A percentile compares a stretch with the other conserved stretches of the same genome.
These are phyloP conservation scores for Xerocomus potaroensis DNA, from an alignment of 768 basidiomycete genomes.

Conservation along the genomic window DNA sequence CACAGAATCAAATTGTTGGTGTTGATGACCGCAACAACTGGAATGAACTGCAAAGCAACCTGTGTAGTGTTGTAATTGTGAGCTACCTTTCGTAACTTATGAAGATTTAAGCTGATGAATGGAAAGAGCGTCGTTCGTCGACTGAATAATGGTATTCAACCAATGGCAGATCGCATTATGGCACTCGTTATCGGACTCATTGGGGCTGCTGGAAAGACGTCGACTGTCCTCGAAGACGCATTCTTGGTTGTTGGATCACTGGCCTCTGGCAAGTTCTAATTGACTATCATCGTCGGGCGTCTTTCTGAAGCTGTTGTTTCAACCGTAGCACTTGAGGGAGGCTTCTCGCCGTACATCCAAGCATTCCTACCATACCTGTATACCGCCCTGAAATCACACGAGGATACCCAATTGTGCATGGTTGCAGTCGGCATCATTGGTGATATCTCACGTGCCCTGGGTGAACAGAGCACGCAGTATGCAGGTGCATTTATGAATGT, in stretches of 20 bases:
- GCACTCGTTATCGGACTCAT: conserved; percentile 83
- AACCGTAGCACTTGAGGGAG: conserved; percentile 60
- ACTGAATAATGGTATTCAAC: conserved; percentile 76
- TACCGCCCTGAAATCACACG: conserved; percentile 85
- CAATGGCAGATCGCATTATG: conserved; percentile 94
- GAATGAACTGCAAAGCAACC: conserved; percentile 96
- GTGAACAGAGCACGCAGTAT: conserved; percentile 79
- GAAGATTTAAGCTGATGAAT: conserved; percentile 2
- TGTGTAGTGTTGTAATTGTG: conserved; percentile 87
- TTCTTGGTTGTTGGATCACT: conserved; percentile 92
- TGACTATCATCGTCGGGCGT: not conserved
- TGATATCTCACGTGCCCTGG: conserved; percentile 92
- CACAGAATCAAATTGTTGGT: conserved; percentile 87
- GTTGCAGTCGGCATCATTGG: conserved; percentile 95
- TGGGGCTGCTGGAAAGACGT: conserved; percentile 83
- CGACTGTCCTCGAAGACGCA: conserved; percentile 93
- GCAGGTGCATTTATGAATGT: conserved; percentile 89
- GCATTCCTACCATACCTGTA: conserved; percentile 85
- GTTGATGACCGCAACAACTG: conserved; percentile 97
- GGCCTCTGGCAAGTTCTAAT: conserved; percentile 51
- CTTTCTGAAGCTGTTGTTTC: conserved; percentile 3
- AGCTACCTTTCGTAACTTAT: conserved; percentile 26
- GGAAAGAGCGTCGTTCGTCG: conserved; percentile 79
- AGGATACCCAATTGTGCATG: conserved; percentile 93
- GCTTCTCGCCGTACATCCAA: conserved; percentile 78